Evolutionary conservation across 2,329 filamentous ascomycete species (phyloP).

Genomic region (Helminthosporium solani): DNA sequence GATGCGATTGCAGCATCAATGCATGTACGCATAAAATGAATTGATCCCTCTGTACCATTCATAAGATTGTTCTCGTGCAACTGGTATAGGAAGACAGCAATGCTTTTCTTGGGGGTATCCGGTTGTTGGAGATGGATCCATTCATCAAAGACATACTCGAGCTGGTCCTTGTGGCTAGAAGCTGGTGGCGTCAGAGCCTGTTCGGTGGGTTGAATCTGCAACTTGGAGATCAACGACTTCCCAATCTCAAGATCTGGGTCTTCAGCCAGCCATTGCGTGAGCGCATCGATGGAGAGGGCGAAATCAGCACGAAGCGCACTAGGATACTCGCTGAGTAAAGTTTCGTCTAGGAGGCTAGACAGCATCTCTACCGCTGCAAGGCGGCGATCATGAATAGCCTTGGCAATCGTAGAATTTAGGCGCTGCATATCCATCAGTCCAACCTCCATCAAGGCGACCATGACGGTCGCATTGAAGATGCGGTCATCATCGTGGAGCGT

Average conservation of each 20-base stretch:
- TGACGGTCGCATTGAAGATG: slow-evolving; percentile 63
- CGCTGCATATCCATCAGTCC: slow-evolving; percentile 62
- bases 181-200: slow-evolving; percentile 56
- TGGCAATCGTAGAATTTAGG: slow-evolving; percentile 65
- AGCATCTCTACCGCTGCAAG: slow-evolving; percentile 75
- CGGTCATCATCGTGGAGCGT: slow-evolving; percentile 57
- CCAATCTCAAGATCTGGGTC: slow-evolving; percentile 66
- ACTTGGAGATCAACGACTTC: slow-evolving; percentile 68
- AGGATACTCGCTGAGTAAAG: slow-evolving; percentile 75
- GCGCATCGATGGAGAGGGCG: slow-evolving; percentile 74
- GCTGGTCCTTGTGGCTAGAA: slow-evolving; percentile 70
- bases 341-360: slow-evolving; percentile 74
- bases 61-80: slow-evolving; percentile 74
- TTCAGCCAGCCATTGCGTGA: slow-evolving; percentile 78
- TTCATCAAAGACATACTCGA: slow-evolving; percentile 94
- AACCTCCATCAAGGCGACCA: slow-evolving; percentile 60
- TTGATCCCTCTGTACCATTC: slow-evolving; percentile 71
- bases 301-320: slow-evolving; percentile 83
- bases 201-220: slow-evolving; percentile 60
- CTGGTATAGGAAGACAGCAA: slow-evolving; percentile 78
- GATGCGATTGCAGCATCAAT: slow-evolving; percentile 77
- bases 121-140: slow-evolving; percentile 83
- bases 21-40: slow-evolving; percentile 75
- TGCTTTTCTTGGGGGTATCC: slow-evolving; percentile 71
- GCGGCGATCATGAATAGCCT: slow-evolving; percentile 70